phyloP scores from a whole-genome alignment of 1,139 yeast species.

The Casaregolazyma lundiana region DNA sequence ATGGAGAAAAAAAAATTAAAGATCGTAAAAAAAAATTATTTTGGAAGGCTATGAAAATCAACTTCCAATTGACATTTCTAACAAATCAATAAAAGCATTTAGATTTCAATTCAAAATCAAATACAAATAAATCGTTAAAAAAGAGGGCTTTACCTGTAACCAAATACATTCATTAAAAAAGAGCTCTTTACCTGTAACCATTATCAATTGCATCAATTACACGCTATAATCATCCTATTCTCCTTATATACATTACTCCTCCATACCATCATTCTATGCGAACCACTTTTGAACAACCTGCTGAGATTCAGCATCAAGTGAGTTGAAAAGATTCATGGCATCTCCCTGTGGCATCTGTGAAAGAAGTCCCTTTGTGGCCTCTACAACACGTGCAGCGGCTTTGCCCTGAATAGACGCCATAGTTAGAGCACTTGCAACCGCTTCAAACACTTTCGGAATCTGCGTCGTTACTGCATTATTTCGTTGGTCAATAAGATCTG shows the following conservation, averaged over 20 bases:
- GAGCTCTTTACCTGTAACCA: background rate
- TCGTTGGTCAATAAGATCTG: conserved; percentile 64
- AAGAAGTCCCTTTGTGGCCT: conserved; percentile 46
- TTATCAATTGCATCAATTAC: background rate
- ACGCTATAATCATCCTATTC: background rate
- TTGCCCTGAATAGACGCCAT: conserved; percentile 65
- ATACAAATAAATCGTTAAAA: too few relatives aligned
- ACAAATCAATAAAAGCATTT: background rate
- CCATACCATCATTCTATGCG: conserved; percentile 14
- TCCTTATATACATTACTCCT: background rate
- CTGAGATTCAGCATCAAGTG: conserved; percentile 59
- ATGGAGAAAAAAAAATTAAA: conserved; percentile 1
- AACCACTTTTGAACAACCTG: conserved; percentile 49
- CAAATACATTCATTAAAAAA: too few relatives aligned
- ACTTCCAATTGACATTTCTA: background rate
- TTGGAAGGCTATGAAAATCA: background rate
- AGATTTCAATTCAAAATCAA: too few relatives aligned
- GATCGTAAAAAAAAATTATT: background rate
- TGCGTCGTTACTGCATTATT: conserved; percentile 59
- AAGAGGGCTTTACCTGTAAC: too few relatives aligned
- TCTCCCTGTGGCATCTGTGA: conserved; percentile 51
- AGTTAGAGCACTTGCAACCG: conserved; percentile 71
- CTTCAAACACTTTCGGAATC: conserved; percentile 62
- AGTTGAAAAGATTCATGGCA: conserved; percentile 59
- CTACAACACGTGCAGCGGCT: conserved; percentile 61